Base-by-base conservation (phyloP, 306 rosid genomes). In the Castanea crenata region DNA sequence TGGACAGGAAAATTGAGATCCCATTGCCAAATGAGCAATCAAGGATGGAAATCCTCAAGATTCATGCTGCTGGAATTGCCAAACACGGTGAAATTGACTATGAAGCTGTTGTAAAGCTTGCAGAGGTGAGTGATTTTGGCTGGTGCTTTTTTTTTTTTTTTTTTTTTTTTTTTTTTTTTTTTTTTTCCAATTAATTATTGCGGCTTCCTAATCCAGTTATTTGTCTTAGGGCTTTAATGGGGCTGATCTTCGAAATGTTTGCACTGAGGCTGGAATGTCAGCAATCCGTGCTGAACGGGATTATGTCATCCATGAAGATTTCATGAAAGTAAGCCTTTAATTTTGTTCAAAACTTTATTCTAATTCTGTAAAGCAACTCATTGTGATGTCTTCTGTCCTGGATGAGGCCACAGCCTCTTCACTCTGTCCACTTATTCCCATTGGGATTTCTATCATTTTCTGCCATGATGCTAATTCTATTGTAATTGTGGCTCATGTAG, bases 191-290 rank as follows among this genome's bases (percentile, higher is more conserved):
- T 14, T 74, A 19, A 29, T 57, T 27, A 23, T 55, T 57, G 65
- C 77, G 57, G 80, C 34, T 57, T 64, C 72, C 72, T 83, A 72
- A 81, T 76, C 55, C 27, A 69, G 49, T 77, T 67, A 32, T 49
- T 52, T 74, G 41, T 80, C 34, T 21, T 83, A 95, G 99, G 99
- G 98, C 63, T 93, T 93, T 78, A 96, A 96, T 81, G 98, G 98
- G 44, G 98, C 99, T 73, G 99, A 96, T 82, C 91, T 96, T 41
- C 92, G 99, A 55, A 96, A 96, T 75, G 92, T 96, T 70, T 96
- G 99, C 88, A 91, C 99, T 0, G 99, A 96, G 86, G 99, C 99
- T 82, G 99, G 99, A 76, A 95, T 95, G 98, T 85, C 93, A 7
- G 99, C 99, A 4, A 96, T 96, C 76, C 96, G 99, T 20, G 99